Base-by-base conservation (phyloP, 139 green algal species). In the Raphidocelis subcapitata region DNA sequence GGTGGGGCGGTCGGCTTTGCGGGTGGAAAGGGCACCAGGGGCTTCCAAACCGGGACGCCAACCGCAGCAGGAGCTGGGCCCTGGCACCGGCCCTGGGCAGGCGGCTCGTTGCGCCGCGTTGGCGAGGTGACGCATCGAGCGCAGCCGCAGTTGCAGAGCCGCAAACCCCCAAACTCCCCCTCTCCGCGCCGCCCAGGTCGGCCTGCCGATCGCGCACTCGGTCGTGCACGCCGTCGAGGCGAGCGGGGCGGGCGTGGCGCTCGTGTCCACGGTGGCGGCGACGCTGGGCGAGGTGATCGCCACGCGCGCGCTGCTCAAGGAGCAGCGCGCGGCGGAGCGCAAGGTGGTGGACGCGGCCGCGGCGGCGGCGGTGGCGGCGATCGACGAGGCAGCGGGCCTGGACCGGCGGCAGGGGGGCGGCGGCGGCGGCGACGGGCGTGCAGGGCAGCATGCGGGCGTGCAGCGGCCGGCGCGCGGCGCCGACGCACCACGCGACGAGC, bases 181-280 rank as follows among this genome's bases (percentile, higher is more conserved):
- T 24, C 29, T n/a, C 15, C 28, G 0, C 41, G 8, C 8, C 41
- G 15, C 55, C 36, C 69, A 76, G n/a, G 31, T 87, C 0, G 82
- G 82, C 26, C 29, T 82, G 5, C 69, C 75, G 57, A 67, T 87
- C 3, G 37, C 74, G 0, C 82, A 87, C 66, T 5, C 44, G 18
- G 2, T 80, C 35, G 72, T 87, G 51, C 82, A 87, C 65, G 1
- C 49, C 3, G 71, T 81, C 3, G 82, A 87, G 66, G 55, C 32
- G 24, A 67, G 46, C 2, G 79, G 79, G 37, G 47, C 83, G 10
- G 52, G 24, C 54, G 82, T 87, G 20, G 82, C 82, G 15, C 62
- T 82, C 18, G 67, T 83, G 29, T 73, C 69, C 44, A 87, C 82
- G 2, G 28, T 81, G 4, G 62, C 82, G n/a, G 82, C 82, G 1